These are phyloP conservation scores for Trichoderma lentiforme DNA, from an alignment of 2,329 filamentous ascomycete genomes.

Conservation along the genomic window DNA sequence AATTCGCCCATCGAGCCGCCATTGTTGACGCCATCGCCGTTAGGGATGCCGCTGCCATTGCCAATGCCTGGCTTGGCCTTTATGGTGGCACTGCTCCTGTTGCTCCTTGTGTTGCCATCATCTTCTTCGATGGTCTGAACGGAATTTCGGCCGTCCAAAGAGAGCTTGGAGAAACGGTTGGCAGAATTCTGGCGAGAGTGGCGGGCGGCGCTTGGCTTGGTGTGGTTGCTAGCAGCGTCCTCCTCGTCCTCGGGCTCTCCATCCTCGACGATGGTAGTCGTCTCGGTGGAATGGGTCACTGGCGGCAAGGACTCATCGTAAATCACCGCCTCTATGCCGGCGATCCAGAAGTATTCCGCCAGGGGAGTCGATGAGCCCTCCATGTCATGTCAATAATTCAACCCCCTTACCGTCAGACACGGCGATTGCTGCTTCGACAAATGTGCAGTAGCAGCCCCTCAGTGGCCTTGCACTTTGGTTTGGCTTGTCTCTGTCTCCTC, in stretches of 20 bases:
- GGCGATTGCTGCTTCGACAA: background rate
- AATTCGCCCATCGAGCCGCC: slow-evolving; percentile 27
- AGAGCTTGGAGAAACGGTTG: slow-evolving; percentile 55
- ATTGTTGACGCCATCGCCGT: slow-evolving; percentile 24
- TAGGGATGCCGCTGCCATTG: slow-evolving; percentile 24
- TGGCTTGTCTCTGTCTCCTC: background rate
- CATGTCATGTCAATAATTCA: slow-evolving; percentile 48
- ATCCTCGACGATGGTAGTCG: slow-evolving; percentile 62
- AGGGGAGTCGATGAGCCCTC: slow-evolving; percentile 61
- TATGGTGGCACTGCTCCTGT: slow-evolving; percentile 65
- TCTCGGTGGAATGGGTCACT: slow-evolving; percentile 42
- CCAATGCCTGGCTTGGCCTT: slow-evolving; percentile 38
- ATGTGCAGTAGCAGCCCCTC: slow-evolving; percentile 5
- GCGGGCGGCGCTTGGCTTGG: slow-evolving; percentile 39
- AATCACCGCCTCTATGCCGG: slow-evolving; percentile 64
- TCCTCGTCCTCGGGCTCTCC: slow-evolving; percentile 60
- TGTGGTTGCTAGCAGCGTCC: slow-evolving; percentile 34
- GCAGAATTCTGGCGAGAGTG: slow-evolving; percentile 61
- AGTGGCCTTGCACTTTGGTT: background rate
- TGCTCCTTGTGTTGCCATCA: slow-evolving; percentile 58
- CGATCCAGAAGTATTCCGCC: slow-evolving; percentile 75
- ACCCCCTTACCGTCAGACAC: slow-evolving; percentile 23
- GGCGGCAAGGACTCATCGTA: slow-evolving; percentile 54
- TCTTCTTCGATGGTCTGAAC: slow-evolving; percentile 55
- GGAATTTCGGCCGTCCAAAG: slow-evolving; percentile 49